Conservation (phyloP, 2,329 filamentous ascomycete genomes). For the Fusarium nelsonii region DNA sequence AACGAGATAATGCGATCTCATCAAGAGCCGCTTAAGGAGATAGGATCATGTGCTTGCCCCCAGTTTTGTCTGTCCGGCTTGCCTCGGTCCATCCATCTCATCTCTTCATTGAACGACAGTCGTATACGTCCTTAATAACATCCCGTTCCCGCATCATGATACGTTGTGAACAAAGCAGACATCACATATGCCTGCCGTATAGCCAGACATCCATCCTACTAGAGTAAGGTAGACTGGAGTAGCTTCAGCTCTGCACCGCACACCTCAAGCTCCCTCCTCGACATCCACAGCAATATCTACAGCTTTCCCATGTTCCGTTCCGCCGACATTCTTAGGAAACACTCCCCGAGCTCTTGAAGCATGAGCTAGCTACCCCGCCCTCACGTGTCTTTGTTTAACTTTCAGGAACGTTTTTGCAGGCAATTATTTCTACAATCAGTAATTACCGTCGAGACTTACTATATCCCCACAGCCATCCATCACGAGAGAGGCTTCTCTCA, state of each 20-base stretch:
- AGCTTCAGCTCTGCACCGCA: constrained; percentile 8
- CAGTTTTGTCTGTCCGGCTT: constrained; percentile 6
- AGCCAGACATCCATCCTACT: background rate
- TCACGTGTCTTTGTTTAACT: constrained; percentile 24
- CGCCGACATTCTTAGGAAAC: constrained; percentile 14
- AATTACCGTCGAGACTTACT: background rate
- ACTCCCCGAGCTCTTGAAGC: constrained; percentile 25
- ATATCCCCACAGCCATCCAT: background rate
- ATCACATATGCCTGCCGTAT: constrained; percentile 3
- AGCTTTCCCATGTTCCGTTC: constrained; percentile 28
- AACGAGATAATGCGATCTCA: background rate
- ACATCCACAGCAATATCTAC: background rate
- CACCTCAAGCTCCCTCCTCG: constrained; percentile 26
- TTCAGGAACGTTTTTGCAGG: constrained; percentile 12
- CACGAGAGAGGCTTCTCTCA: background rate
- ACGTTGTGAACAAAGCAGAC: background rate
- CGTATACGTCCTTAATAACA: background rate
- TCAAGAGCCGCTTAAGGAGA: constrained; percentile 4
- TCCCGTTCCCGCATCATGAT: background rate
- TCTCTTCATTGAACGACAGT: background rate
- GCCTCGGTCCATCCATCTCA: constrained; percentile 22
- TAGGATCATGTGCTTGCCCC: constrained; percentile 2
- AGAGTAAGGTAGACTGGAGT: constrained; percentile 5
- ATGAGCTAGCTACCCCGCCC: constrained; percentile 31
- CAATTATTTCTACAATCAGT: constrained; percentile 18